A percentile compares a stretch with the other conserved stretches of the same genome.
Conservation (phyloP, 306 rosid genomes). For the Quercus gilva region DNA sequence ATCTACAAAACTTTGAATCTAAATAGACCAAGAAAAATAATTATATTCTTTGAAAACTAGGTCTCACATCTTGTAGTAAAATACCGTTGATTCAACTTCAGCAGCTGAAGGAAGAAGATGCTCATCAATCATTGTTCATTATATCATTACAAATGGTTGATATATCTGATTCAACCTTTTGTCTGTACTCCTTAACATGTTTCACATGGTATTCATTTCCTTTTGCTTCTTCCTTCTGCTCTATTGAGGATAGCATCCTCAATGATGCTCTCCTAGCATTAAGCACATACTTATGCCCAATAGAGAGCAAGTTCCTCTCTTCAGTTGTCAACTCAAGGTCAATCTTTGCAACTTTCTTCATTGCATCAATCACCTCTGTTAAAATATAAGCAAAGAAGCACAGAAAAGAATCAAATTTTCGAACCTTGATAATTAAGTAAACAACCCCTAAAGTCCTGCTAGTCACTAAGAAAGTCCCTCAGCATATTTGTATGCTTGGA, state of each 20-base stretch:
- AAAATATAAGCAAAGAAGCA: neutral
- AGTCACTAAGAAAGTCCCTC: neutral
- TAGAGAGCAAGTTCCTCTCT: constrained; percentile 79
- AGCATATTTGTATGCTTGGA: too few relatives aligned
- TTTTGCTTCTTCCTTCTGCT: constrained; percentile 71
- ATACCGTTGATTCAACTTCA: constrained; percentile 79
- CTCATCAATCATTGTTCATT: constrained; percentile 73
- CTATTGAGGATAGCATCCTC: constrained; percentile 84
- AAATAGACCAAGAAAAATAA: neutral
- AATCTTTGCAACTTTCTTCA: constrained; percentile 80
- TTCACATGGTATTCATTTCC: constrained; percentile 66
- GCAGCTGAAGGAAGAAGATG: constrained; percentile 82
- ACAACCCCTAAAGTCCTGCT: neutral
- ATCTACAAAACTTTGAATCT: neutral
- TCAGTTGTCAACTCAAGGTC: constrained; percentile 77
- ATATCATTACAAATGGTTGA: constrained; percentile 64
- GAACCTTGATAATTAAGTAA: neutral
- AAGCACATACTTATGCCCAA: constrained; percentile 83
- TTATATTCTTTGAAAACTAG: neutral
- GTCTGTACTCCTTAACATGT: constrained; percentile 66
- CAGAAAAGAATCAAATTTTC: constrained; percentile 13
- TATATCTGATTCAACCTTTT: constrained; percentile 73
- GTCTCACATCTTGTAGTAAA: constrained; percentile 79
- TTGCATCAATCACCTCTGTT: constrained; percentile 87
- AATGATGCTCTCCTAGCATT: constrained; percentile 82